Evolutionary conservation across 306 rosid species (phyloP).

Genomic region (Sophora flavescens): DNA sequence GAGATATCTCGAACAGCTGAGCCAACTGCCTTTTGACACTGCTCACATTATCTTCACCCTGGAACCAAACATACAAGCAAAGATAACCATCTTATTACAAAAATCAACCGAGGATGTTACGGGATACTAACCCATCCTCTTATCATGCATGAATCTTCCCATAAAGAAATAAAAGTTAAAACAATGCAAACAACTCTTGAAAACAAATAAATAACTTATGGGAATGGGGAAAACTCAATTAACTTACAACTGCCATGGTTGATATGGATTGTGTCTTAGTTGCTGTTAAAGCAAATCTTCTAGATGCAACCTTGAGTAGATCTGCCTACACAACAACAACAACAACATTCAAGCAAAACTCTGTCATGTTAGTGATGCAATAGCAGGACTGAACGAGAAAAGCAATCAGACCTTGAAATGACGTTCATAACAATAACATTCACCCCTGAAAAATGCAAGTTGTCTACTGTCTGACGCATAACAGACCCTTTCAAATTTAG

Average conservation of each 20-base stretch:
- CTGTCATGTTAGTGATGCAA: not conserved
- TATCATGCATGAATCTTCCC: not conserved
- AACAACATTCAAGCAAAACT: slow-evolving; percentile 41
- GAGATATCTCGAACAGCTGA: slow-evolving; percentile 67
- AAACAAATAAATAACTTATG: not conserved
- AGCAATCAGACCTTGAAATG: not conserved
- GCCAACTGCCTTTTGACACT: slow-evolving; percentile 73
- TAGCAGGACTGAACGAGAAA: not conserved
- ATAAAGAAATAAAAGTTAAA: not conserved
- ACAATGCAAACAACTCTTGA: not conserved
- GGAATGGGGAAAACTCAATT: not conserved
- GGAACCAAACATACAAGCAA: slow-evolving; percentile 18
- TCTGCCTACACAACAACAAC: slow-evolving; percentile 62
- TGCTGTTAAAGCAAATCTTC: slow-evolving; percentile 50
- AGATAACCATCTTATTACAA: not conserved
- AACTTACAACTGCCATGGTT: slow-evolving; percentile 65
- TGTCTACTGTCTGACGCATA: not conserved
- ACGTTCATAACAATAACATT: not conserved
- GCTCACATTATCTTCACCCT: slow-evolving; percentile 74
- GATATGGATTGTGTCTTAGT: slow-evolving; percentile 47
- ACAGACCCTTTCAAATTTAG: not conserved
- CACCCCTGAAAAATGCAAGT: not conserved
- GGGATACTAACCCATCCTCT: not conserved
- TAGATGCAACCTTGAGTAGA: slow-evolving; percentile 64
- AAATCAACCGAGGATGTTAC: not conserved